Conservation (phyloP, 1,139 yeast genomes). For the Meyerozyma guilliermondii region DNA sequence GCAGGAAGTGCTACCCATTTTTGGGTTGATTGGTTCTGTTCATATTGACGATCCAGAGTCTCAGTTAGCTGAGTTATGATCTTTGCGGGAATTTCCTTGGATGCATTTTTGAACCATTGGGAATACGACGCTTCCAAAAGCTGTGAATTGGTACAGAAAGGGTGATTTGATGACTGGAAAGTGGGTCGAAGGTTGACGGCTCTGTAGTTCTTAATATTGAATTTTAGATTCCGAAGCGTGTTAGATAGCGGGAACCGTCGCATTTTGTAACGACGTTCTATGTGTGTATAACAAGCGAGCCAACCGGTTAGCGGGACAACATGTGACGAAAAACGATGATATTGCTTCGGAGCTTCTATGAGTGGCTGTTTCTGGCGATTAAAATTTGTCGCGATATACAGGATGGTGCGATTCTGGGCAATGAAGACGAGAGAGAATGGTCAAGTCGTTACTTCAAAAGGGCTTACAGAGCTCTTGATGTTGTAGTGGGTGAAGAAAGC, state of each 20-base stretch:
- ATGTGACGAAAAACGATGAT: neutral
- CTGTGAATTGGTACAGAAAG: conserved; percentile 22
- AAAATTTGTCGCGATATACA: conserved; percentile 1
- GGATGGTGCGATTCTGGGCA: conserved; percentile 1
- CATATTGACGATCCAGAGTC: conserved; percentile 1
- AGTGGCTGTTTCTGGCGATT: neutral
- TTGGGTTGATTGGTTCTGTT: neutral
- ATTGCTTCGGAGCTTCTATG: neutral
- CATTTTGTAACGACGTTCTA: conserved; percentile 6
- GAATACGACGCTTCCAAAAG: conserved; percentile 22
- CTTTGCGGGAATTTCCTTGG: conserved; percentile 10
- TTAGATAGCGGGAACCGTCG: conserved; percentile 19
- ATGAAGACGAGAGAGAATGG: neutral
- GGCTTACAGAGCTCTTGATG: too few species aligned
- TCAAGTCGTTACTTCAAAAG: too few species aligned
- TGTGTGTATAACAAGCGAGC: neutral
- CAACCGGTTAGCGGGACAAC: neutral
- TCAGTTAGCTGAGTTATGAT: neutral
- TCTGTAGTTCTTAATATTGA: conserved; percentile 17
- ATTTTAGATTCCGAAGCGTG: conserved; percentile 16
- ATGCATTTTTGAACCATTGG: conserved; percentile 19
- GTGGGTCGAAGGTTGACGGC: conserved; percentile 13
- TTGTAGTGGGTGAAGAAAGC: too few species aligned
- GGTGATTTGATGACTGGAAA: conserved; percentile 18
- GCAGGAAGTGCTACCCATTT: conserved; percentile 2